These are phyloP conservation scores for Hygrocybe punicea DNA, from an alignment of 768 basidiomycete species.

Conservation along the genomic window DNA sequence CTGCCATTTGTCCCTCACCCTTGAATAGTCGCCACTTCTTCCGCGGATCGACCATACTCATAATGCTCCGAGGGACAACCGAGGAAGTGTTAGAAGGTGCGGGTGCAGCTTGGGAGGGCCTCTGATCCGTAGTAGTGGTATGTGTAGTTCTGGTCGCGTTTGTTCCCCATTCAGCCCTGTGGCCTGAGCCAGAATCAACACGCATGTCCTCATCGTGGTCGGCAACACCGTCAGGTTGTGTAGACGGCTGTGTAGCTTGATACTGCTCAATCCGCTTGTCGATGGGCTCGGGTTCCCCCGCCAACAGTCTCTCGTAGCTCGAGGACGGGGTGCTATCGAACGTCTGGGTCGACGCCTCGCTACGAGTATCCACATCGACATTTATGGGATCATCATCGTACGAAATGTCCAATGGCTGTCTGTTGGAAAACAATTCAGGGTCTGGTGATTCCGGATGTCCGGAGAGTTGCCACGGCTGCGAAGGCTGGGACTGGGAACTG, in stretches of 20 bases:
- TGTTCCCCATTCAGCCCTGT: background rate
- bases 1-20: slow-evolving; percentile 5
- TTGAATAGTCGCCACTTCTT: slow-evolving; percentile 29
- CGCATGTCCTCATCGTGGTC: background rate
- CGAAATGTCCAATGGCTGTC: slow-evolving; percentile 8
- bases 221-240: background rate
- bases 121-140: background rate
- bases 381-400: slow-evolving; percentile 15
- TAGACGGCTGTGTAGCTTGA: slow-evolving; percentile 8
- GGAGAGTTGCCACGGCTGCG: slow-evolving; percentile 3
- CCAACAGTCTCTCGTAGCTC: slow-evolving; percentile 39
- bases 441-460: background rate
- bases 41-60: slow-evolving; percentile 26
- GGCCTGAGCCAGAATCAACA: background rate
- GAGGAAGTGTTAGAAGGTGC: background rate
- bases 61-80: slow-evolving; percentile 12
- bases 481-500: slow-evolving; percentile 35
- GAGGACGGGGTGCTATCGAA: slow-evolving; percentile 41
- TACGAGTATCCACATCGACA: slow-evolving; percentile 10
- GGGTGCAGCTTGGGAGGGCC: background rate
- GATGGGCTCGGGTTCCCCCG: slow-evolving; percentile 28
- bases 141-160: background rate
- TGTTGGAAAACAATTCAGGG: slow-evolving; percentile 21
- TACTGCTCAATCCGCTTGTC: slow-evolving; percentile 7
- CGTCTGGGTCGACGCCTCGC: slow-evolving; percentile 27